A percentile compares a stretch with the other conserved stretches of the same genome.
phyloP scores from a whole-genome alignment of 164 flowering plant genomes.

The Taxillus chinensis region DNA sequence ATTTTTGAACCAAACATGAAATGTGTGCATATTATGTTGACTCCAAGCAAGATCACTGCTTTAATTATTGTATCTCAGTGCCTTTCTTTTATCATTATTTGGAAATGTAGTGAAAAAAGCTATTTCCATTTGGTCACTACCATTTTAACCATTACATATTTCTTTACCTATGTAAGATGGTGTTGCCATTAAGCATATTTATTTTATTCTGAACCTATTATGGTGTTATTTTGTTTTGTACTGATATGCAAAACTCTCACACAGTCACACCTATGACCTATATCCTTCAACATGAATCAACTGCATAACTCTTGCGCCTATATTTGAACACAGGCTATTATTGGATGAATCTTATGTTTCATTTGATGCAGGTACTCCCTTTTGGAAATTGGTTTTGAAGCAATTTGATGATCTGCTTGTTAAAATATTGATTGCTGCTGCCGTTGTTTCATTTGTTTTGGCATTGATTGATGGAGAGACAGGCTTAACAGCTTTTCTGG shows the following conservation, averaged over 20 bases:
- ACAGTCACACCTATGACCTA: neutral
- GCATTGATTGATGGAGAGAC: constrained; percentile 91
- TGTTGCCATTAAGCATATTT: neutral
- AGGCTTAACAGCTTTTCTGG: constrained; percentile 83
- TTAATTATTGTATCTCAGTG: too few species aligned
- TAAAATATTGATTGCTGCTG: constrained; percentile 92
- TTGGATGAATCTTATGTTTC: neutral
- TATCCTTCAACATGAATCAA: neutral
- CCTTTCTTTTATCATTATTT: too few species aligned
- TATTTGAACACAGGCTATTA: neutral
- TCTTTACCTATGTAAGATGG: too few species aligned
- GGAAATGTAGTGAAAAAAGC: too few species aligned
- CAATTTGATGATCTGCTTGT: constrained; percentile 98
- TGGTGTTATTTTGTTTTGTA: neutral
- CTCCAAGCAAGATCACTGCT: too few species aligned
- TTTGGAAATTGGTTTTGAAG: constrained; percentile 88
- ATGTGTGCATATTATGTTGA: too few species aligned
- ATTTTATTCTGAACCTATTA: neutral
- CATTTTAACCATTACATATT: too few species aligned
- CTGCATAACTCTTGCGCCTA: neutral
- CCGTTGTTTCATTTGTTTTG: constrained; percentile 74
- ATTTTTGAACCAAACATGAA: too few species aligned
- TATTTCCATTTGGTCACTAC: too few species aligned
- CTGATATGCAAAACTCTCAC: neutral
- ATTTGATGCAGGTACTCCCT: constrained; percentile 69